Evolutionary conservation across 1,139 yeast species (phyloP).

Genomic region (Casaregolazyma suthepensis): DNA sequence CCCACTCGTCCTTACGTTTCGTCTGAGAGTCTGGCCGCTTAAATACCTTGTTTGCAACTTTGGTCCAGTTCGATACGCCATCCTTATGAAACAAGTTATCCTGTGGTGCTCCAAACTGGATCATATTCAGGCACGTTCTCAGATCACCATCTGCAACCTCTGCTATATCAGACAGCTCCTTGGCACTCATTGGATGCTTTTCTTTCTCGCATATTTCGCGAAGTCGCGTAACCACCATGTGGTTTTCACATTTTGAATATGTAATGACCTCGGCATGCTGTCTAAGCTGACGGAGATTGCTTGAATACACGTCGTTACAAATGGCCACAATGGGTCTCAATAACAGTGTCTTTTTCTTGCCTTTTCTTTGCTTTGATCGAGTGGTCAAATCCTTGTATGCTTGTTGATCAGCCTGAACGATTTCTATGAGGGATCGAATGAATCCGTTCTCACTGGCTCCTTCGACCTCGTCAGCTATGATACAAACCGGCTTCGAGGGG

Average conservation of each 20-base stretch:
- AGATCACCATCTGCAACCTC: constrained; percentile 77
- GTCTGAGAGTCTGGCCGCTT: constrained; percentile 38
- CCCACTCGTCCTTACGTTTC: constrained; percentile 36
- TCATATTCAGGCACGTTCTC: constrained; percentile 74
- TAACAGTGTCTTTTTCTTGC: constrained; percentile 37
- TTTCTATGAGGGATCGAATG: constrained; percentile 57
- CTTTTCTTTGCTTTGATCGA: constrained; percentile 18
- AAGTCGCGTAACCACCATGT: constrained; percentile 44
- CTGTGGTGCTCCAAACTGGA: constrained; percentile 56
- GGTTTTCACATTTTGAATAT: constrained; percentile 55
- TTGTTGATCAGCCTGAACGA: constrained; percentile 53
- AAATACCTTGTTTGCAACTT: constrained; percentile 27
- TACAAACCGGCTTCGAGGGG: constrained; percentile 56
- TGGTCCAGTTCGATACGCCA: constrained; percentile 19
- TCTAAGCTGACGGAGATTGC: constrained; percentile 66
- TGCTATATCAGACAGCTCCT: constrained; percentile 50
- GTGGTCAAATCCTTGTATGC: constrained; percentile 29
- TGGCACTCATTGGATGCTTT: constrained; percentile 33
- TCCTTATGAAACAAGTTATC: constrained; percentile 20
- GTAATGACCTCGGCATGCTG: constrained; percentile 65
- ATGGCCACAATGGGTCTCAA: constrained; percentile 85
- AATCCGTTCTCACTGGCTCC: constrained; percentile 84
- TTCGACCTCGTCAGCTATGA: constrained; percentile 86
- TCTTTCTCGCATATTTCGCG: constrained; percentile 48
- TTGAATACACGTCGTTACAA: constrained; percentile 79